Conservation (phyloP, 1,284 basidiomycete genomes). For the Agaricales sp. region DNA sequence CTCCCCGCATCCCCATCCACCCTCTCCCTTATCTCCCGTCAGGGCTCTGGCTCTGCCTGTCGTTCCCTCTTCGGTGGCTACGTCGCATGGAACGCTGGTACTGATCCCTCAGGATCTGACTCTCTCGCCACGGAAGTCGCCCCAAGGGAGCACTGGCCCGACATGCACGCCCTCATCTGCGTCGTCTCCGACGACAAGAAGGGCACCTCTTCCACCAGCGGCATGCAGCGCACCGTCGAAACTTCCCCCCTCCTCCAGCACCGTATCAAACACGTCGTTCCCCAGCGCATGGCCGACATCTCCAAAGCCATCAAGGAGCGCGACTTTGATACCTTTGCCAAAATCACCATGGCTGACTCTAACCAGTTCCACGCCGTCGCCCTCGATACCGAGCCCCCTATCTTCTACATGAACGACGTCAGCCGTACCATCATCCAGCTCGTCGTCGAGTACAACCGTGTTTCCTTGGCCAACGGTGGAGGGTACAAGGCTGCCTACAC, state of each 20-base stretch:
- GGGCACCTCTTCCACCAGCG: constrained; percentile 88
- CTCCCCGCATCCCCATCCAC: constrained; percentile 59
- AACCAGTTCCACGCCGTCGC: constrained; percentile 99
- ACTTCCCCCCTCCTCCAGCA: constrained; percentile 86
- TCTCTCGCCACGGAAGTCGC: constrained; percentile 87
- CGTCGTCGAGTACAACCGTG: constrained; percentile 92
- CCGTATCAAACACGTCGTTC: constrained; percentile 84
- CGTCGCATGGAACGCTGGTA: constrained; percentile 91
- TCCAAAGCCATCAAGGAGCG: constrained; percentile 66
- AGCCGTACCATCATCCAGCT: constrained; percentile 78
- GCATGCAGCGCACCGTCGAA: constrained; percentile 96
- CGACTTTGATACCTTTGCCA: constrained; percentile 87
- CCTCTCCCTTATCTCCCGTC: constrained; percentile 91
- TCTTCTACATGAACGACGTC: constrained; percentile 99
- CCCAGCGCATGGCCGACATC: constrained; percentile 79
- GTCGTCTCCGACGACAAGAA: constrained; percentile 97
- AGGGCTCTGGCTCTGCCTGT: constrained; percentile 96
- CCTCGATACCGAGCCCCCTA: constrained; percentile 94
- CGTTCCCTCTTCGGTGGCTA: constrained; percentile 96
- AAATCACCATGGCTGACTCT: constrained; percentile 93
- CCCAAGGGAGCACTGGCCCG: constrained; percentile 83
- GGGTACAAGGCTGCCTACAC: constrained; percentile 89
- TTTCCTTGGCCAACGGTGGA: constrained; percentile 49
- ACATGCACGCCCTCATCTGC: constrained; percentile 95
- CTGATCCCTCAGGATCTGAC: constrained; percentile 64